phyloP scores from a whole-genome alignment of 192 early-diverging fungal genomes.

The Phlyctochytrium bullatum region DNA sequence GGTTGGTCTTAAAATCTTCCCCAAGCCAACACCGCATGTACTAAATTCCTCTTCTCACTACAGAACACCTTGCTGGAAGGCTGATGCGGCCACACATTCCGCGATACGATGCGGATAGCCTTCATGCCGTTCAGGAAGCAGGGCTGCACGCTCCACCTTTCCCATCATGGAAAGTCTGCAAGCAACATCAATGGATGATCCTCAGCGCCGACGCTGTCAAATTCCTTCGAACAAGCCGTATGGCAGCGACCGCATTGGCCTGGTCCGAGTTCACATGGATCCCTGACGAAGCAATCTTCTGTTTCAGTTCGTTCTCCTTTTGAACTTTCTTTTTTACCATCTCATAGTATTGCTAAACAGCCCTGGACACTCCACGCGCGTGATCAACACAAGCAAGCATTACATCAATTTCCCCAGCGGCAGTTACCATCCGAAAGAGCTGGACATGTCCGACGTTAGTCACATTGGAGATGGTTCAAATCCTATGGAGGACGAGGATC shows the following conservation, averaged over 20 bases:
- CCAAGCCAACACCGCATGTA: background rate
- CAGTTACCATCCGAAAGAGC: constrained; percentile 18
- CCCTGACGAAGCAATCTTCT: constrained; percentile 39
- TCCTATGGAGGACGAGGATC: background rate
- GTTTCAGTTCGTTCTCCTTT: constrained; percentile 3
- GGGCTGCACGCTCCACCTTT: constrained; percentile 30
- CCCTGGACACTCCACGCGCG: constrained; percentile 12
- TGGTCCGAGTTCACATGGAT: constrained; percentile 32
- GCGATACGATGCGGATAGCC: background rate
- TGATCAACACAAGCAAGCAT: constrained; percentile 23
- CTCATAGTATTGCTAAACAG: constrained; percentile 22
- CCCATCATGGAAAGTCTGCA: constrained; percentile 27
- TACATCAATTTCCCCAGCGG: constrained; percentile 19
- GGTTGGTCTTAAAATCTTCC: constrained; percentile 6
- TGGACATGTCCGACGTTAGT: background rate
- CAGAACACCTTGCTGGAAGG: background rate
- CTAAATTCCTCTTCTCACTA: background rate
- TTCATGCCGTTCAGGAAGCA: constrained; percentile 12
- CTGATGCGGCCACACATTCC: constrained; percentile 10
- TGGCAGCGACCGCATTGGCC: constrained; percentile 22
- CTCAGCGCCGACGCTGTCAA: constrained; percentile 21
- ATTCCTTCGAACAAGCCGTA: constrained; percentile 12
- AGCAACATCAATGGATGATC: constrained; percentile 44
- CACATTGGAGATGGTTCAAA: constrained; percentile 4
- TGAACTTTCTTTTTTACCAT: background rate